These are phyloP conservation scores for Neofusicoccum parvum DNA, from an alignment of 2,329 filamentous ascomycete species.

Conservation along the genomic window DNA sequence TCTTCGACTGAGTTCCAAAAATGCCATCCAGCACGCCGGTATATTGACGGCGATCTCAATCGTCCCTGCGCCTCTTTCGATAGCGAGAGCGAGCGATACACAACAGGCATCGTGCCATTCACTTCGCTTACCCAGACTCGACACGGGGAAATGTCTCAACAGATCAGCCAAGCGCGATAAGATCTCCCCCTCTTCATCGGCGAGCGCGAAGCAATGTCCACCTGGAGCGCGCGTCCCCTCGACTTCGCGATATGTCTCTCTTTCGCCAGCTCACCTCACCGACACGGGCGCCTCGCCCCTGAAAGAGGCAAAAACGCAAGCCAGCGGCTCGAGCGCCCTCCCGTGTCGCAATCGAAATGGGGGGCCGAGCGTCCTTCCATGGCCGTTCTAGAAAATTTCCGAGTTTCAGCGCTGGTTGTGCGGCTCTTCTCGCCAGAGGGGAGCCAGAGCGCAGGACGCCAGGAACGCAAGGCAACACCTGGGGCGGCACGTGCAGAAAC, in stretches of 20 bases:
- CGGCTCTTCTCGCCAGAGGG: neutral
- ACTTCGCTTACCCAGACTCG: constrained; percentile 11
- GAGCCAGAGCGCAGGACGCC: neutral
- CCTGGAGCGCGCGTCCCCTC: neutral
- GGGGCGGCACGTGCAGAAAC: neutral
- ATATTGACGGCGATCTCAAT: constrained; percentile 18
- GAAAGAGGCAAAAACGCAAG: neutral
- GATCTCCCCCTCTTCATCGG: constrained; percentile 3
- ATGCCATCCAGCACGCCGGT: neutral
- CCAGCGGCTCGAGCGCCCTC: neutral
- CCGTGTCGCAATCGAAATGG: neutral
- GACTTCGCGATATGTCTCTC: neutral
- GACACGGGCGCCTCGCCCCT: neutral
- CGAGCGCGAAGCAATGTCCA: neutral
- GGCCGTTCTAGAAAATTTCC: constrained; percentile 15
- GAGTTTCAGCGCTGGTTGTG: constrained; percentile 1
- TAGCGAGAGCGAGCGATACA: constrained; percentile 2
- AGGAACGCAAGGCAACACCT: neutral
- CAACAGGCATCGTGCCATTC: constrained; percentile 8
- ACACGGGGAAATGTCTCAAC: constrained; percentile 14
- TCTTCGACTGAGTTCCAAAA: neutral
- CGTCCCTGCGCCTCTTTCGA: neutral
- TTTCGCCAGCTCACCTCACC: neutral
- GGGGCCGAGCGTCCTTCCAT: constrained; percentile 13
- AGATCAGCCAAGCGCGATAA: constrained; percentile 7